Conservation (phyloP, 192 early-diverging fungal genomes). For the Ambispora gerdemannii region DNA sequence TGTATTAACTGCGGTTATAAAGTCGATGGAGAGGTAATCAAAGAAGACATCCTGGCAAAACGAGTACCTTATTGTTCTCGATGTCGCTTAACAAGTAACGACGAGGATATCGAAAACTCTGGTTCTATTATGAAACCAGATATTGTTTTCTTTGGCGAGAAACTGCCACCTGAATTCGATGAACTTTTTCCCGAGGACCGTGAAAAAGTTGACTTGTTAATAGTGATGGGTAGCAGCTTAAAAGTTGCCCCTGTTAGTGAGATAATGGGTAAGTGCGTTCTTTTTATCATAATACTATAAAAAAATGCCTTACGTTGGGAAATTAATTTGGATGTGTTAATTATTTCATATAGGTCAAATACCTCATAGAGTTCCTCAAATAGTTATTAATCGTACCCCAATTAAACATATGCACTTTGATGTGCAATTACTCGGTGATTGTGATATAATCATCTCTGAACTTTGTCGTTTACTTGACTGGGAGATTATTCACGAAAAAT, state of each 20-base stretch:
- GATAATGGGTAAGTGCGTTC: conserved; percentile 63
- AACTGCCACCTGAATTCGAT: conserved; percentile 80
- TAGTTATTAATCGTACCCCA: conserved; percentile 88
- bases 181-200: conserved; percentile 65
- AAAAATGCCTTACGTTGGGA: too few species aligned
- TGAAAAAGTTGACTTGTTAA: conserved; percentile 76
- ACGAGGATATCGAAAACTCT: conserved; percentile 40
- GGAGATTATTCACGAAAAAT: conserved; percentile 66
- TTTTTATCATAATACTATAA: background rate
- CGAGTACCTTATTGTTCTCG: conserved; percentile 72
- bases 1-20: conserved; percentile 83
- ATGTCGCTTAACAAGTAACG: conserved; percentile 53
- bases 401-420: conserved; percentile 88
- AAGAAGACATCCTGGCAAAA: conserved; percentile 73
- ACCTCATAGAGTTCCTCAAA: conserved; percentile 79
- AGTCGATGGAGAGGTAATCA: conserved; percentile 74
- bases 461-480: conserved; percentile 70
- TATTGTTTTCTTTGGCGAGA: conserved; percentile 97
- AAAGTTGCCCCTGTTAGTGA: conserved; percentile 93
- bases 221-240: conserved; percentile 95
- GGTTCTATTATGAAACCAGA: conserved; percentile 87
- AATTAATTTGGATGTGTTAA: too few species aligned
- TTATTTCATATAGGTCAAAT: conserved; percentile 54
- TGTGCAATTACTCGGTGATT: conserved; percentile 81
- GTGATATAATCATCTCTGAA: conserved; percentile 78